A percentile compares a stretch with the other conserved stretches of the same genome.
Evolutionary conservation across 1,284 basidiomycete species (phyloP).

Genomic region (Cryptococcus amylolentus): DNA sequence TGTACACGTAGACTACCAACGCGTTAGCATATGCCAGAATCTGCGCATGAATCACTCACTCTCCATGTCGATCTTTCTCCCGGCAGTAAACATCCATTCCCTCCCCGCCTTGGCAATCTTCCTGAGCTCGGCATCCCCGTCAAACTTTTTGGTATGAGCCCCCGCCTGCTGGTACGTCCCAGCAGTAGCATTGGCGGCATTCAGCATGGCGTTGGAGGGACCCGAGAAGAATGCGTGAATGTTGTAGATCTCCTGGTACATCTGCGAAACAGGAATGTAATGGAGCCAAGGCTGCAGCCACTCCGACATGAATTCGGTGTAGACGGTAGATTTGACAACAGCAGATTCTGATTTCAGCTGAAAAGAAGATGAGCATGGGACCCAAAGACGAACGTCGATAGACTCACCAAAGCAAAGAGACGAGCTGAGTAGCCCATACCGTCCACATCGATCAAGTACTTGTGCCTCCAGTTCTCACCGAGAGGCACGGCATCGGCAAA

Average conservation of each 20-base stretch:
- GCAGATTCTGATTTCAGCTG: constrained; percentile 64
- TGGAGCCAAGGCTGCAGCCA: constrained; percentile 66
- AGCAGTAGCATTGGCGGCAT: constrained; percentile 53
- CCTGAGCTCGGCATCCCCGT: constrained; percentile 69
- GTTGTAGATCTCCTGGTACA: constrained; percentile 87
- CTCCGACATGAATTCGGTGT: constrained; percentile 76
- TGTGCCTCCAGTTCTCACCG: constrained; percentile 85
- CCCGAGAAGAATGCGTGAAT: constrained; percentile 87
- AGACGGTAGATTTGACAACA: constrained; percentile 82
- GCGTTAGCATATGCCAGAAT: constrained; percentile 1
- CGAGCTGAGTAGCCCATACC: constrained; percentile 92
- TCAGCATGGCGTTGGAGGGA: constrained; percentile 60
- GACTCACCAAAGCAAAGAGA: constrained; percentile 74
- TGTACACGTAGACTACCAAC: constrained; percentile 63
- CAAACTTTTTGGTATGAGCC: constrained; percentile 51
- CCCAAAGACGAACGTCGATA: no score
- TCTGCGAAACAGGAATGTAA: constrained; percentile 80
- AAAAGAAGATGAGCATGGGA: constrained; percentile 1
- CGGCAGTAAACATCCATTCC: constrained; percentile 80
- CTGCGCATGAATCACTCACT: constrained; percentile 54
- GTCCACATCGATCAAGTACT: constrained; percentile 86
- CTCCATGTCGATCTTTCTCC: constrained; percentile 83
- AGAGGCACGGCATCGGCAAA: constrained; percentile 74
- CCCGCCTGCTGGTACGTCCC: constrained; percentile 42
- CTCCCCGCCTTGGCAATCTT: constrained; percentile 83